Evolutionary conservation across 176 grass and related monocot genomes (phyloP), one percentile per base, ranked within the genome.

Genomic region (Musa itinerans): DNA sequence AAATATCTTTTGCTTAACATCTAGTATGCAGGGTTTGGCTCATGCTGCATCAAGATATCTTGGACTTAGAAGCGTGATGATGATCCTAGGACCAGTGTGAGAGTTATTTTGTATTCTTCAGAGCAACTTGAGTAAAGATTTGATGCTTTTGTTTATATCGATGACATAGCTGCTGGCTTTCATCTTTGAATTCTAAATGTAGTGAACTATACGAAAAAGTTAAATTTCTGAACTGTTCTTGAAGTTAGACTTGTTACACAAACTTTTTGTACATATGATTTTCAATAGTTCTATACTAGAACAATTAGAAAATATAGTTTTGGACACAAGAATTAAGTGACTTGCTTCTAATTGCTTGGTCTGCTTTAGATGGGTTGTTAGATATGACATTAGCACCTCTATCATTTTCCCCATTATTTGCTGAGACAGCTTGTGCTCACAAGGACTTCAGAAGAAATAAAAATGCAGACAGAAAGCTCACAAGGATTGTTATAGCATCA

Each of bases 11-110:
- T 27, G 10, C 13, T 73, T 12, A 25, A 14, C 21, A 10, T 22
- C 52, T 10, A 55, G 34, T 34, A 9, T 81, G 61, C 74, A 96
- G 95, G 90, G 90, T 74, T 81, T 98, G 81, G 78, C 84, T 80
- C 86, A 67, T 74, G 95, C 95, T 66, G 84, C 90, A 17, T 83
- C 88, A 21, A 85, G 76, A 78, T 98, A 98, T 86, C 82, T 81
- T 54, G 88, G 88, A 58, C 86, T 98, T 71, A 85, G 84, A 81
- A 98, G 86, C 82, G 15, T 93, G 56, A 87, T 98, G 90, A 87
- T 83, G 71, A 74, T 98, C 73, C 75, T 98, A 83, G 95, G 95
- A 82, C 90, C 90, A 67, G 65, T 93, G 95, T 93, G 93, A 79
- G 79, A 54, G 79, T 51, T 79, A 85, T 57, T 27, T 75, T 81